Evolutionary conservation across 2,329 filamentous ascomycete genomes (phyloP).

Genomic region (Penicillium occitanis): DNA sequence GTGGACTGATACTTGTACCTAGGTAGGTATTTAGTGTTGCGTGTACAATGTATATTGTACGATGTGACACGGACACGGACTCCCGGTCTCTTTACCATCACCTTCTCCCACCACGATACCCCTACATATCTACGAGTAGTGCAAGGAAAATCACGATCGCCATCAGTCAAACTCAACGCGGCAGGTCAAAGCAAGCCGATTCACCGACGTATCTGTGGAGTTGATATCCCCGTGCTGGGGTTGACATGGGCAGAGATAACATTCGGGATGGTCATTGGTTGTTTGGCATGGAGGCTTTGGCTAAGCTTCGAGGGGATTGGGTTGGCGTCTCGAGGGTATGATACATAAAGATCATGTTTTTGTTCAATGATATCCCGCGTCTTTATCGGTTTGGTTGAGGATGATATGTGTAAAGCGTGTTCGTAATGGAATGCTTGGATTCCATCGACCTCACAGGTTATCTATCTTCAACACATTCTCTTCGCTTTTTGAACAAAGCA

Average conservation of each 20-base stretch:
- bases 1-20: neutral
- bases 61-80: neutral
- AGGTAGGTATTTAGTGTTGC: neutral
- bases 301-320: conserved; percentile 8
- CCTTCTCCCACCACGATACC: neutral
- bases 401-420: neutral
- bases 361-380: neutral
- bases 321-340: neutral
- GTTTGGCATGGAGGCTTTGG: neutral
- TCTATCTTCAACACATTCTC: neutral
- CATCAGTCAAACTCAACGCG: neutral
- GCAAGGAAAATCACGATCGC: neutral
- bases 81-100: too few species aligned
- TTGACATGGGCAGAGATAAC: conserved; percentile 14
- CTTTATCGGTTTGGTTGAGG: neutral
- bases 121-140: neutral
- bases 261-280: conserved; percentile 4
- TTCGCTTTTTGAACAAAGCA: neutral
- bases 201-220: neutral
- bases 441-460: neutral
- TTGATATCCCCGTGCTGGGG: neutral
- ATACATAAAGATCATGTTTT: neutral
- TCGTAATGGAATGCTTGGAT: neutral
- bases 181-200: neutral
- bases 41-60: neutral